Conservation (phyloP, 2,329 filamentous ascomycete genomes). For the Diaporthe sp. region DNA sequence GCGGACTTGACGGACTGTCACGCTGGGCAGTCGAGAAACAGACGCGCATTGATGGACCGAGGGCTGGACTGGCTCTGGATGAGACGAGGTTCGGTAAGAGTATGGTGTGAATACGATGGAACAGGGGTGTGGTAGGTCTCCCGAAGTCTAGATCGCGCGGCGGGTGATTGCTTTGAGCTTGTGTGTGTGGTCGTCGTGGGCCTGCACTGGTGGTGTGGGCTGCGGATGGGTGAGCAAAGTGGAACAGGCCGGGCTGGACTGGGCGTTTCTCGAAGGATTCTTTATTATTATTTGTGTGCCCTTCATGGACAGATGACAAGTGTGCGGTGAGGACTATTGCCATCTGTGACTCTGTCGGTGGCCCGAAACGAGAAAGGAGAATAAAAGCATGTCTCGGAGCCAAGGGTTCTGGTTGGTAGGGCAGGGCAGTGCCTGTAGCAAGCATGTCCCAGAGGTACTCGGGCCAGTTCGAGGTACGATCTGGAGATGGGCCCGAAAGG, state of each 20-base stretch:
- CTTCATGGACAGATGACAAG: background rate
- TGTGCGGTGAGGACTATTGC: background rate
- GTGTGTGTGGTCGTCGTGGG: constrained; percentile 10
- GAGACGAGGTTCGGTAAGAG: constrained; percentile 16
- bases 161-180: constrained; percentile 17
- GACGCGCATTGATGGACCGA: constrained; percentile 21
- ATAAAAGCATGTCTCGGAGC: constrained; percentile 27
- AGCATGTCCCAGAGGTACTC: background rate
- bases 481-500: background rate
- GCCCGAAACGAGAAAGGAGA: constrained; percentile 20
- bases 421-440: background rate
- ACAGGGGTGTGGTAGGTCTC: constrained; percentile 24
- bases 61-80: constrained; percentile 10
- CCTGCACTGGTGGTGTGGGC: background rate
- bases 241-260: constrained; percentile 4
- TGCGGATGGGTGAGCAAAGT: background rate
- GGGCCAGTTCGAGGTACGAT: background rate
- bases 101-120: constrained; percentile 3
- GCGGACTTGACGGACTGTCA: background rate
- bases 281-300: background rate
- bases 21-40: constrained; percentile 1
- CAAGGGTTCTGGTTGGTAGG: background rate
- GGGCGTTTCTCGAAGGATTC: constrained; percentile 4
- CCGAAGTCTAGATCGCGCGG: constrained; percentile 30
- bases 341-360: constrained; percentile 10